These are phyloP conservation scores for Penicillium hesseltinei DNA, from an alignment of 2,329 filamentous ascomycete species.

Conservation along the genomic window DNA sequence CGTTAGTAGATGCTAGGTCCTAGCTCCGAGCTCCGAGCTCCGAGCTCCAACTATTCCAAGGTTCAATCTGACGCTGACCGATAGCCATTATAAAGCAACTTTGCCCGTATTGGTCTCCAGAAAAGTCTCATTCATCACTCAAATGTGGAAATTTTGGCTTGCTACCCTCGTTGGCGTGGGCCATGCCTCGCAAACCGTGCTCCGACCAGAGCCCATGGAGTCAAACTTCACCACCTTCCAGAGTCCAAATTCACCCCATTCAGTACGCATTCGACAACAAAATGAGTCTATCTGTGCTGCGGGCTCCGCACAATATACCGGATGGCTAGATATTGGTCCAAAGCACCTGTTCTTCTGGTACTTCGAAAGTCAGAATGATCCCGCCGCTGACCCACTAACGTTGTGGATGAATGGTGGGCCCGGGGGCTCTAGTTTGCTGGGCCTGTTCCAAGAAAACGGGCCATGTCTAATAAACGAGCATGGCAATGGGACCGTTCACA, in stretches of 20 bases:
- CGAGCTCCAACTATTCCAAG: not conserved
- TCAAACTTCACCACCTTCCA: constrained; percentile 3
- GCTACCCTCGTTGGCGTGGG: not conserved
- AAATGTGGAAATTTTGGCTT: not conserved
- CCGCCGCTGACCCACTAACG: constrained; percentile 49
- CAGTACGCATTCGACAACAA: constrained; percentile 19
- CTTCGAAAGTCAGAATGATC: constrained; percentile 43
- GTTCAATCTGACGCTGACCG: not conserved
- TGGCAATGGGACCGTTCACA: constrained; percentile 23
- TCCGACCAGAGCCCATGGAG: not conserved
- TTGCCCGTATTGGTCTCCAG: too few species aligned
- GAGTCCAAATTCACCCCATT: constrained; percentile 12
- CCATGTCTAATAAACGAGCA: constrained; percentile 35
- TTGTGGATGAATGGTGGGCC: constrained; percentile 56
- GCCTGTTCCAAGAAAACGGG: constrained; percentile 52
- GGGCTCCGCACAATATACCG: constrained; percentile 18
- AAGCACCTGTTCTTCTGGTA: constrained; percentile 42
- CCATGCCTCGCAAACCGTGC: constrained; percentile 3
- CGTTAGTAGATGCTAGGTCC: not conserved
- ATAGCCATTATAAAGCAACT: not conserved
- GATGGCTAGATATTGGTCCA: constrained; percentile 16
- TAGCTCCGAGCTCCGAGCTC: not conserved
- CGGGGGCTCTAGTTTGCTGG: constrained; percentile 53
- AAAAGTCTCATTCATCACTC: not conserved
- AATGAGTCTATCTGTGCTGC: constrained; percentile 18